Base-by-base conservation (phyloP, 352 stramenopile species). In the Phytophthora cactorum region DNA sequence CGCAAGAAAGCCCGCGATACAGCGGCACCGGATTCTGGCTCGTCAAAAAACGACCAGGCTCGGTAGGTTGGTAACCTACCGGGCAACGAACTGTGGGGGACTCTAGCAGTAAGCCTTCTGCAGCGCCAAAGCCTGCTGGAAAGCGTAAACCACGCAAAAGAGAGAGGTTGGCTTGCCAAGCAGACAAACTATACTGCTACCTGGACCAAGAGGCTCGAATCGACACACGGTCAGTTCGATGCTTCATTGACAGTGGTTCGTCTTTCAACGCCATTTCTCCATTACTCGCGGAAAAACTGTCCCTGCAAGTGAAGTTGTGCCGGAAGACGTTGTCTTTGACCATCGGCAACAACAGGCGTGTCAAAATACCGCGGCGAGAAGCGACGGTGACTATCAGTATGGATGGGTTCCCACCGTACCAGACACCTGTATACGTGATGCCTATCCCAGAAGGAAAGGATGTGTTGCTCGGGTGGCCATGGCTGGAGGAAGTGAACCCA, bases 31-130 rank as follows among this genome's bases (percentile, higher is more conserved):
- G 9, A 31, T 39, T 47, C 28, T 47, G 59, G 49, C 5, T 56
- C 50, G 41, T 60, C n/a, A 22, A 50, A 62, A 62, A 62, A 68
- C 52, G 60, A 15, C 27, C 32, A 49, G 5, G 60, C 32, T 62
- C 60, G 41, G 43, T 61, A 67, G 51, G 59, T 15, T 60, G 59
- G 51, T 41, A 61, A 60, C 50, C 50, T 67, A 56, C 59, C 52
- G 52, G 52, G 43, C 45, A 0, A 14, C 29, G 0, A 25, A 12
- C 32, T 17, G 41, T 8, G 39, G 52, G 17, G 27, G 28, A 39
- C 52, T 55, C 5, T 67, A 31, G 43, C 41, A 55, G 51, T 61
- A 55, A 31, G 43, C 9, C 10, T 46, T 12, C 51, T 68, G 44
- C 60, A 38, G 17, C 25, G 60, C 51, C 60, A 68, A 45, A 5